Evolutionary conservation across 2,329 filamentous ascomycete species (phyloP), one percentile per base, ranked within the genome.

Genomic region (Claviceps sp.): DNA sequence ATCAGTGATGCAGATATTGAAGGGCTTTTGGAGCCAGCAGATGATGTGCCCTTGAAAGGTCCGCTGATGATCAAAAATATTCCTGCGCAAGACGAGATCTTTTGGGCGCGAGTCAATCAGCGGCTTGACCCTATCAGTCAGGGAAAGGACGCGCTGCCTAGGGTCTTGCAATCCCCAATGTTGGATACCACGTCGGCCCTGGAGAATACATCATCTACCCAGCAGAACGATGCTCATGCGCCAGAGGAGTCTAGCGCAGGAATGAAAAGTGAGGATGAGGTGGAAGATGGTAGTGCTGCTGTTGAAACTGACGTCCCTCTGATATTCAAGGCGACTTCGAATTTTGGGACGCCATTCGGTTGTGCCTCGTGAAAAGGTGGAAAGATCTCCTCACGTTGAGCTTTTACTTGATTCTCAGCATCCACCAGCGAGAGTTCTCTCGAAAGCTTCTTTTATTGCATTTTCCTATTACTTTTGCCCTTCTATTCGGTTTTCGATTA

Each of bases 31-130:
- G 69, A 75, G 29, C 64, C 70, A 4, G 59, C 62, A 8, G 69
- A 72, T 4, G 77, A 79, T 54, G 64, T 62, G 1, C 64, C 67
- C 20, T 65, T 80, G 36, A 74, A 70, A 50, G 77, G 75, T 0
- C 77, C 77, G 8, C 57, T 80, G 48, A 76, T 75, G 66, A 66
- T 80, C 39, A 69, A 71, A 53, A 80, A 80, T 55, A 73, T 76
- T 53, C 76, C 76, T 1, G 74, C 73, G 1, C 69, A 77, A 47
- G 77, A 80, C 53, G 77, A 79, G 56, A 64, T 74, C 22, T 80
- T 80, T 55, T 72, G 76, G 48, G 66, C 66, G 45, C 65, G 66
- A 53, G 61, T 80, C 16, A 71, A 74, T 39, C 69, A 76, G 58
- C 79, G 74, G 59, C 68, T 80, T 2, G 69, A 75, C 52, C 68